Percentiles rank a stretch among this genome's conserved stretches.
These are phyloP conservation scores for Lachancea waltii DNA, from an alignment of 805 yeast species.

Conservation along the genomic window DNA sequence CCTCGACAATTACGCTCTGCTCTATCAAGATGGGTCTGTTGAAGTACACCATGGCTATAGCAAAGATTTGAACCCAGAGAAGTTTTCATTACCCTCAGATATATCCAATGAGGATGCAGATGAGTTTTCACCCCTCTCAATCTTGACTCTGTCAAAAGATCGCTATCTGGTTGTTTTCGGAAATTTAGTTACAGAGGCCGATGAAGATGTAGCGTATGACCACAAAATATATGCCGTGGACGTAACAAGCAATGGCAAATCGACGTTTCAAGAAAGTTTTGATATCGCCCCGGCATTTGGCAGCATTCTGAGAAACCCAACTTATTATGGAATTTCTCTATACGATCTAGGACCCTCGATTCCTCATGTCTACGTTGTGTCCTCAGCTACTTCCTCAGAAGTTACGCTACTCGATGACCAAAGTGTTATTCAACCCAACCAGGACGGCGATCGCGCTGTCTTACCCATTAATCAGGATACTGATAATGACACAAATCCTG, in stretches of 20 bases:
- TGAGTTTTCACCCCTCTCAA: slow-evolving; percentile 26
- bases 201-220: slow-evolving; percentile 25
- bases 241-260: neutral
- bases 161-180: slow-evolving; percentile 28
- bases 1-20: neutral
- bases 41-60: neutral
- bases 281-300: slow-evolving; percentile 52
- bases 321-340: slow-evolving; percentile 39
- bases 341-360: slow-evolving; percentile 36
- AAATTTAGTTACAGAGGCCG: slow-evolving; percentile 20
- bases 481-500: slow-evolving; percentile 61
- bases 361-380: slow-evolving; percentile 38
- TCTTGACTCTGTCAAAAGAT: slow-evolving; percentile 17
- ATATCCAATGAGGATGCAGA: slow-evolving; percentile 25
- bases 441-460: slow-evolving; percentile 67
- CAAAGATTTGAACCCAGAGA: neutral
- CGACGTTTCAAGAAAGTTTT: slow-evolving; percentile 29
- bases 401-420: slow-evolving; percentile 40
- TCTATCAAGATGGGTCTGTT: slow-evolving; percentile 4
- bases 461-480: slow-evolving; percentile 63
- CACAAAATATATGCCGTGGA: slow-evolving; percentile 24
- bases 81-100: slow-evolving; percentile 27
- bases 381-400: slow-evolving; percentile 63
- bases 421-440: slow-evolving; percentile 42
- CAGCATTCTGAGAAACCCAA: slow-evolving; percentile 39